A percentile compares a stretch with the other conserved stretches of the same genome.
Evolutionary conservation across 305 asterid species (phyloP).

Genomic region (Fraxinus albicans): DNA sequence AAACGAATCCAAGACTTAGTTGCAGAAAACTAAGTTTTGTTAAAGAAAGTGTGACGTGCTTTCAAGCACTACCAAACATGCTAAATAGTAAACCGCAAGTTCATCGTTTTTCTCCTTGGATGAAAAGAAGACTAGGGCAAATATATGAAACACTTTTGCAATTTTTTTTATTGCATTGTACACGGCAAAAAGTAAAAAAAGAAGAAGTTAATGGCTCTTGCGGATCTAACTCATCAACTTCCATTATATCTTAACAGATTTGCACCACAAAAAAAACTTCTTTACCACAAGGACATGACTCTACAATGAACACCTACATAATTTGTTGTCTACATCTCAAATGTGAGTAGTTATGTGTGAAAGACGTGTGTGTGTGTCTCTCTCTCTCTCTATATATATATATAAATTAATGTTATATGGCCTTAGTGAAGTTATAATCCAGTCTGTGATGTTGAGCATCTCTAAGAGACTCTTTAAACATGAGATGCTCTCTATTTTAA

Average conservation of each 20-base stretch:
- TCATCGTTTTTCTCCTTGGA: neutral
- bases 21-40: neutral
- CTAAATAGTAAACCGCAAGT: neutral
- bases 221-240: neutral
- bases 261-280: neutral
- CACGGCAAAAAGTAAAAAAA: neutral
- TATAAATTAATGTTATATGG: too few relatives aligned
- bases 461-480: too few relatives aligned
- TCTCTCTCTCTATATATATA: too few relatives aligned
- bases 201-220: neutral
- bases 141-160: neutral
- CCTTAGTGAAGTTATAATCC: too few relatives aligned
- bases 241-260: neutral
- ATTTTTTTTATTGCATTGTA: neutral
- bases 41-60: neutral
- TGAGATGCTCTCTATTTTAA: too few relatives aligned
- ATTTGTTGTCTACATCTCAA: neutral
- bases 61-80: neutral
- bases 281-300: neutral
- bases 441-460: too few relatives aligned
- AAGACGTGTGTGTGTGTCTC: neutral
- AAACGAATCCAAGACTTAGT: neutral
- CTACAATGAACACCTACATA: neutral
- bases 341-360: neutral
- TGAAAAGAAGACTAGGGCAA: neutral